Base-by-base conservation (phyloP, 805 yeast species). In the Diddensiella transvaalensis region DNA sequence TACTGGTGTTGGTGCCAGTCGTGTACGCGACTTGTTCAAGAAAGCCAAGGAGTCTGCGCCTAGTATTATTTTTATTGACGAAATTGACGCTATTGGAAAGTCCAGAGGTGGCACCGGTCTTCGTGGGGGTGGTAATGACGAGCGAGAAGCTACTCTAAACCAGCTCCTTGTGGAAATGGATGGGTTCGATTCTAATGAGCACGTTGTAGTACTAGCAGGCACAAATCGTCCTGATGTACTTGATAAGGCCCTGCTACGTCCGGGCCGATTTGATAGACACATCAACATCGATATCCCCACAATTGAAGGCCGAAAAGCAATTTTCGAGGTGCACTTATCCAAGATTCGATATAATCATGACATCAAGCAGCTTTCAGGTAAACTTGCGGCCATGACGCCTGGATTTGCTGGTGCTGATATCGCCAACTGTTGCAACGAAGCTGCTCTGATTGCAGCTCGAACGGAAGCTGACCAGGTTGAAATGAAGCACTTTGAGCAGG, bases 361-460 rank as follows among this genome's bases (percentile, higher is more conserved):
- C 68, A 43, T 63, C 64, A 51, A 30, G 8, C 50, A 55, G 39
- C 74, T 88, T 57, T 81, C 87, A 43, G 96, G 96, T 26, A 79
- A 90, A 67, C 73, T 89, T 50, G 90, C 96, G 22, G 90, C 96
- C 1, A 73, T 90, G 67, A 90, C 97, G 0, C 96, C 97, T 0
- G 97, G 97, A 0, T 89, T 89, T 64, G 82, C 95, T 4, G 97
- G 97, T 64, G 97, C 97, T 22, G 96, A 90, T 66, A 89, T 89
- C 64, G 96, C 96, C 49, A 89, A 89, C 68, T 86, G 87, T 58
- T 87, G 96, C 73, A 89, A 89, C 63, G 96, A 89, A 70, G 96
- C 96, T 24, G 96, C 96, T 2, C 76, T 89, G 57, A 84, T 87
- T 61, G 96, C 96, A 11, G 96, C 96, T 1, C 79, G 96, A 68